phyloP scores from a whole-genome alignment of 306 rosid species.

The Vicia sativa region DNA sequence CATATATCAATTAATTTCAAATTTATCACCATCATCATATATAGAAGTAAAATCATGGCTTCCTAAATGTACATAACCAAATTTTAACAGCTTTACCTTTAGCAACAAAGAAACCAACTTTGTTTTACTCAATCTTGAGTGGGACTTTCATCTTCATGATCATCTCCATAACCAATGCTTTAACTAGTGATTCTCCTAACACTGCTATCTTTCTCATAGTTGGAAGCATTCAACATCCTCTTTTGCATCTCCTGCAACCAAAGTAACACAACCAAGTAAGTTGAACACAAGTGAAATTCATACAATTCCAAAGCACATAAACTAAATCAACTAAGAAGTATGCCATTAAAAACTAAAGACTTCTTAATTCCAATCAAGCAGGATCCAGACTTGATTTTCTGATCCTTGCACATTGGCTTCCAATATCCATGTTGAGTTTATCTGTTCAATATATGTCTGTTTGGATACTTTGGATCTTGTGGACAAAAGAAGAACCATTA shows the following conservation, averaged over 20 bases:
- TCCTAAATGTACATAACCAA: constrained; percentile 55
- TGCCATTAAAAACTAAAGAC: no score
- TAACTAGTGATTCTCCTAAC: constrained; percentile 72
- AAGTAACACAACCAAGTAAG: no score
- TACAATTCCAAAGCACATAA: no score
- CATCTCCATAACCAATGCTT: constrained; percentile 68
- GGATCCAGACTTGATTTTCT: no score
- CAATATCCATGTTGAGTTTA: constrained; percentile 83
- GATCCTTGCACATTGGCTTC: constrained; percentile 98
- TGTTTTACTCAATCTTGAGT: constrained; percentile 62
- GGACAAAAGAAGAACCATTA: constrained; percentile 99
- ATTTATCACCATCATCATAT: no score
- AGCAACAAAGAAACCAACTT: constrained; percentile 73
- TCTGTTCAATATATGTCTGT: constrained; percentile 81
- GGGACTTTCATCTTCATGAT: constrained; percentile 61
- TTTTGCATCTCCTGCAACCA: no score
- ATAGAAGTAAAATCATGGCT: not conserved
- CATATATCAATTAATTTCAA: no score
- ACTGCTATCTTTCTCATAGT: no score
- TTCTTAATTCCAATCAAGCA: no score
- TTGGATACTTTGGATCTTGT: constrained; percentile 89
- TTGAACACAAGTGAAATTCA: no score
- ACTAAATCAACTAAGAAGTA: no score
- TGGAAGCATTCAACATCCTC: no score
- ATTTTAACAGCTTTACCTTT: constrained; percentile 67